Conservation (phyloP, 441 rosid genomes). For the Mallotus japonicus region DNA sequence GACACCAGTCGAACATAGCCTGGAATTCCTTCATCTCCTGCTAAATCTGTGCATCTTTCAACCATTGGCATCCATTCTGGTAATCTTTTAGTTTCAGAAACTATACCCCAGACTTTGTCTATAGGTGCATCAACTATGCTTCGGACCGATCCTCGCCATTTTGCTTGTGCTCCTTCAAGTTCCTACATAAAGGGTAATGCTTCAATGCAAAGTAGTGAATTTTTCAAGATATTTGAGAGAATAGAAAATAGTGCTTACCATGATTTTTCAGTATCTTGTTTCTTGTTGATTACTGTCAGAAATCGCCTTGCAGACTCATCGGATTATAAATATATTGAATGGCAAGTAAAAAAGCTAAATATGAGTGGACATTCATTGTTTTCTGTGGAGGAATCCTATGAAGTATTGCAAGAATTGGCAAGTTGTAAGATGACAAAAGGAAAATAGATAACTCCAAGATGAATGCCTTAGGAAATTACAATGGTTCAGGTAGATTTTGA, state of each 20-base stretch:
- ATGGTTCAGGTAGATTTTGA: not conserved
- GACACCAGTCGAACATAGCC: slow-evolving; percentile 48
- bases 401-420: slow-evolving; percentile 25
- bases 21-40: slow-evolving; percentile 43
- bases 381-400: slow-evolving; percentile 31
- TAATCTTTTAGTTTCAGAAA: slow-evolving; percentile 42
- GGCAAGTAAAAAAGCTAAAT: not conserved
- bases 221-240: not conserved
- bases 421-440: slow-evolving; percentile 15
- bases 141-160: slow-evolving; percentile 47
- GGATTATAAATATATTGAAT: not conserved
- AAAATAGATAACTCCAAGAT: slow-evolving; percentile 29
- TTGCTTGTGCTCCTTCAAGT: slow-evolving; percentile 22
- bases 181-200: slow-evolving; percentile 17
- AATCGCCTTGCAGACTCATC: too few relatives aligned
- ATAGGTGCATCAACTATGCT: slow-evolving; percentile 47
- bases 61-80: slow-evolving; percentile 64
- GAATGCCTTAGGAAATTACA: slow-evolving; percentile 24
- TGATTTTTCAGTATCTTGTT: slow-evolving; percentile 10
- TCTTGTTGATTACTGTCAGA: not conserved
- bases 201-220: not conserved
- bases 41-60: slow-evolving; percentile 45
- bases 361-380: slow-evolving; percentile 9
- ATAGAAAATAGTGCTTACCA: slow-evolving; percentile 22
- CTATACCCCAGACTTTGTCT: slow-evolving; percentile 44